Conservation (phyloP, 768 basidiomycete genomes). For the Lactarius indigo region DNA sequence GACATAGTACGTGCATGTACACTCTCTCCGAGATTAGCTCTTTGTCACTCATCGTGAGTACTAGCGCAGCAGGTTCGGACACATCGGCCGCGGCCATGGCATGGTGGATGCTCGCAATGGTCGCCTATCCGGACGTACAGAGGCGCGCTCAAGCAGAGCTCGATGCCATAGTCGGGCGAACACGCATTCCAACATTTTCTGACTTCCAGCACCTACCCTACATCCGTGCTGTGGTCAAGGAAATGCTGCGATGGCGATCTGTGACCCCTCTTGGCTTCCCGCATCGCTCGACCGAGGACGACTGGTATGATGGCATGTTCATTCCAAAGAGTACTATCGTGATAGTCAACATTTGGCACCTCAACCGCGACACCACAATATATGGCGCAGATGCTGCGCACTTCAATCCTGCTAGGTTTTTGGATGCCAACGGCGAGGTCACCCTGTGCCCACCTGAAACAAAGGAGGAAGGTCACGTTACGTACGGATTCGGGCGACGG, state of each 20-base stretch:
- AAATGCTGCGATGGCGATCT: conserved; percentile 16
- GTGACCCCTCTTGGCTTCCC: conserved; percentile 12
- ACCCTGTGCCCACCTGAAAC: conserved; percentile 22
- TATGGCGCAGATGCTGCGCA: conserved; percentile 27
- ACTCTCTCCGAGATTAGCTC: background rate
- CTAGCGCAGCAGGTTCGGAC: conserved; percentile 8
- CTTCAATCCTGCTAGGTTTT: conserved; percentile 29
- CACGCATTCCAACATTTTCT: conserved; percentile 13
- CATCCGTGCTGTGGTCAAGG: conserved; percentile 21
- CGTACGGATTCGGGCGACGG: conserved; percentile 31
- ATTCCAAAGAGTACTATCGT: conserved; percentile 37
- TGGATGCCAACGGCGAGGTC: conserved; percentile 28
- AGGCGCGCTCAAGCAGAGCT: conserved; percentile 8
- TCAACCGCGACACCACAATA: conserved; percentile 29
- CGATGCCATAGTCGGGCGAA: conserved; percentile 14
- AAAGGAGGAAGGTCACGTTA: conserved; percentile 4
- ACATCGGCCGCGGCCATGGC: background rate
- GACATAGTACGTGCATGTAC: conserved; percentile 9
- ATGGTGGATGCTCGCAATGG: conserved; percentile 17
- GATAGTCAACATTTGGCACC: conserved; percentile 30
- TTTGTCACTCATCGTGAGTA: background rate
- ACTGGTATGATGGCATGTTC: conserved; percentile 29
- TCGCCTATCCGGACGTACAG: conserved; percentile 4
- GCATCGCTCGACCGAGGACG: conserved; percentile 27
- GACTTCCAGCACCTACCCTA: conserved; percentile 18